phyloP scores from a whole-genome alignment of 306 rosid species.

The Echinosophora koreensis region DNA sequence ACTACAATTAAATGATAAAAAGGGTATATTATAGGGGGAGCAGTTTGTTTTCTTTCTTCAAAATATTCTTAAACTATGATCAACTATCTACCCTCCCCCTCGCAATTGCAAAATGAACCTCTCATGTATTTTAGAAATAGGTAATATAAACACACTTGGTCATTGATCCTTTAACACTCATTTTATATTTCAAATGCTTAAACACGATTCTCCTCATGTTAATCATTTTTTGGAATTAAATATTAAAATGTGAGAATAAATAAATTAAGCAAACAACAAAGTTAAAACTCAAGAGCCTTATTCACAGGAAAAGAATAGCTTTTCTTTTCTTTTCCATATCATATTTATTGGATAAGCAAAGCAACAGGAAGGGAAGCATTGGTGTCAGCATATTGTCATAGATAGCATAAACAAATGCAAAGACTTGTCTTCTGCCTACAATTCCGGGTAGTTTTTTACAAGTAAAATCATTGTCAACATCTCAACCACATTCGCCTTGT shows the following conservation, averaged over 20 bases:
- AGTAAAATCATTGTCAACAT: constrained; percentile 33
- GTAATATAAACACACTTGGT: background rate
- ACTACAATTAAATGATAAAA: no score
- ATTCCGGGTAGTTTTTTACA: constrained; percentile 5
- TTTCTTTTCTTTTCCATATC: background rate
- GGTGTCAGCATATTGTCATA: constrained; percentile 24
- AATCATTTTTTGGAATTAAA: background rate
- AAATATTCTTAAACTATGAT: background rate
- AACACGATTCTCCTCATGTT: background rate
- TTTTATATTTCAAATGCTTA: background rate
- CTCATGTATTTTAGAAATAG: background rate
- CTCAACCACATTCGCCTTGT: background rate
- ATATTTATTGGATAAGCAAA: background rate
- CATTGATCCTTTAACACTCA: background rate
- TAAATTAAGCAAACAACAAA: constrained; percentile 2
- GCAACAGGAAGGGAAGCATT: background rate
- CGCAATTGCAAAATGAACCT: background rate
- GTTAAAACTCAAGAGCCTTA: background rate
- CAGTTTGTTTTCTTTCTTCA: background rate
- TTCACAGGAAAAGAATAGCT: background rate
- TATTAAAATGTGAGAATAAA: background rate
- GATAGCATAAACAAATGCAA: constrained; percentile 41
- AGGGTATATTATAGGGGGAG: no score
- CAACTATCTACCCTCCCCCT: background rate
- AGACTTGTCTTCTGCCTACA: constrained; percentile 44